Conservation (phyloP, 129 eudicot species). For the Daucus carota region DNA sequence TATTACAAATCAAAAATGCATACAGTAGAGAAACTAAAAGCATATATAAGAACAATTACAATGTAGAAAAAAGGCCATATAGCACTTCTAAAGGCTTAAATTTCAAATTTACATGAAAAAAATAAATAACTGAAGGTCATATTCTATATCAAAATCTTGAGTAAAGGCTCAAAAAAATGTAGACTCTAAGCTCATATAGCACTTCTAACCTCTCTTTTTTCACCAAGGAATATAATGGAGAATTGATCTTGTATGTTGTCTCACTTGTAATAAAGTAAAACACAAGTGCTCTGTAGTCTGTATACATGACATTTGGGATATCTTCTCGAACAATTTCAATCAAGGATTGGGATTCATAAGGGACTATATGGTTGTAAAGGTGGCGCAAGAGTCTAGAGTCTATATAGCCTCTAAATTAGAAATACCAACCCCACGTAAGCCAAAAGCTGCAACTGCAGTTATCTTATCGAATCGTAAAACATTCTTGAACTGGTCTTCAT, state of each 20-base stretch:
- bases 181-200: not conserved
- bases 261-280: too few relatives aligned
- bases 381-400: not conserved
- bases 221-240: too few relatives aligned
- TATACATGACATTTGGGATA: not conserved
- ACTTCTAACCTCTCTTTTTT: not conserved
- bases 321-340: not conserved
- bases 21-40: too few relatives aligned
- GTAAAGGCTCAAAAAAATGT: not conserved
- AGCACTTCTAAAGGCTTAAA: too few relatives aligned
- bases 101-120: not conserved
- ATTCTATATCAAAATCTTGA: not conserved
- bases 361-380: not conserved
- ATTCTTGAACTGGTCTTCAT: not conserved
- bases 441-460: not conserved
- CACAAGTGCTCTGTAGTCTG: not conserved
- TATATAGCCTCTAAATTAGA: not conserved
- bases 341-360: not conserved
- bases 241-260: too few relatives aligned
- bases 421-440: not conserved
- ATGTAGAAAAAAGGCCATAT: too few relatives aligned
- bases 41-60: too few relatives aligned
- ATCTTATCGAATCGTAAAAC: not conserved
- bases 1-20: too few relatives aligned
- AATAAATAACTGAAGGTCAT: too few relatives aligned